Percentiles rank a stretch among this genome's conserved stretches.
Conservation (phyloP, 208 protist genomes). For the Leishmania amazonensis region DNA sequence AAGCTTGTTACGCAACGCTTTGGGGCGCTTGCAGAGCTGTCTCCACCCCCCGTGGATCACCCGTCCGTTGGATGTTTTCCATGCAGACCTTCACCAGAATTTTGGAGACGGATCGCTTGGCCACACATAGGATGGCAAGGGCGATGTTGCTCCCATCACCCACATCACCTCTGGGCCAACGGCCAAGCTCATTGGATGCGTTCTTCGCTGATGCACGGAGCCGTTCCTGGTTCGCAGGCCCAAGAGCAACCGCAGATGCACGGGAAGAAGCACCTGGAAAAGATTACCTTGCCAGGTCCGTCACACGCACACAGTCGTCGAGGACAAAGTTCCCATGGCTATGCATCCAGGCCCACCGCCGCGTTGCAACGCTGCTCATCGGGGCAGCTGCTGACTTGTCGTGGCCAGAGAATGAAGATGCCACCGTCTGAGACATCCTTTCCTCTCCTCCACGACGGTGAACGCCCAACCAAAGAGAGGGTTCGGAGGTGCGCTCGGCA, state of each 20-base stretch:
- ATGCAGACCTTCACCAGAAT: not conserved
- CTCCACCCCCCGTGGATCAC: not conserved
- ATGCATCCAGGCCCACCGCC: conserved; percentile 1
- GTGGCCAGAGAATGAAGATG: conserved; percentile 25
- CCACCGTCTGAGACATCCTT: not conserved
- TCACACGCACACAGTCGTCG: conserved; percentile 14
- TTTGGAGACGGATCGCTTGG: not conserved
- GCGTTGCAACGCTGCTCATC: conserved; percentile 11
- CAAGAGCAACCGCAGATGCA: conserved; percentile 8
- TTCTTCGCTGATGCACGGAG: not conserved
- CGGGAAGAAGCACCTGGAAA: conserved; percentile 14
- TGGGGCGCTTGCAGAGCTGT: not conserved
- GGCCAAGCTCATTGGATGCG: conserved; percentile 2
- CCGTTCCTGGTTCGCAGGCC: conserved; percentile 3
- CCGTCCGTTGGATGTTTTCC: conserved; percentile 1
- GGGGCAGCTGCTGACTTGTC: conserved; percentile 12
- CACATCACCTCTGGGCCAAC: conserved; percentile 1
- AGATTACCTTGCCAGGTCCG: conserved; percentile 23
- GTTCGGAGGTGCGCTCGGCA: not conserved
- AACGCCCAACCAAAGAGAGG: not conserved
- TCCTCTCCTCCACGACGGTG: conserved; percentile 24
- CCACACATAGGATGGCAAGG: not conserved
- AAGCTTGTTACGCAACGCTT: not conserved
- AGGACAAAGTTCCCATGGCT: conserved; percentile 3
- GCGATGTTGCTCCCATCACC: not conserved